Percentiles rank a stretch among this genome's conserved stretches.
Conservation (phyloP, 2,329 filamentous ascomycete species). For the Diaporthe sp. region DNA sequence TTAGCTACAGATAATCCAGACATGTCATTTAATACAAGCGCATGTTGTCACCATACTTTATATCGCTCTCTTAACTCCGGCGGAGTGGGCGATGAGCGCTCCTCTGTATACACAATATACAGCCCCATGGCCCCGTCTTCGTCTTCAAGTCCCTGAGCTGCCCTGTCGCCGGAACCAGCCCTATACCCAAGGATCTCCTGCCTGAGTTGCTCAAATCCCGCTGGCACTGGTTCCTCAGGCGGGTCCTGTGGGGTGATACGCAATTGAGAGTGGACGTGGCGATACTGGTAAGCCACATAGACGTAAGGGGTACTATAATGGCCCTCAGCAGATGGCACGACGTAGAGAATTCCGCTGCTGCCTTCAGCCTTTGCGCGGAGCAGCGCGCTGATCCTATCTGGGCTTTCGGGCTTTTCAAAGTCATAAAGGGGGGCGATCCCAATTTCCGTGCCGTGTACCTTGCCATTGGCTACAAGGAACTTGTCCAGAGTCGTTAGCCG, state of each 20-base stretch:
- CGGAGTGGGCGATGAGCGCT: neutral
- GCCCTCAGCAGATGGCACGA: constrained; percentile 2
- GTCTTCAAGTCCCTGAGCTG: neutral
- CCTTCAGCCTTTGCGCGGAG: neutral
- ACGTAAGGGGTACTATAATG: constrained; percentile 10
- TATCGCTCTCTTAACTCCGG: constrained; percentile 3
- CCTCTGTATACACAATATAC: constrained; percentile 8
- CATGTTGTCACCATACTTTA: neutral
- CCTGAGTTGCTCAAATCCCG: neutral
- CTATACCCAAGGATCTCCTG: neutral
- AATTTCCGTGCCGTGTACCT: neutral
- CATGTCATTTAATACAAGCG: neutral
- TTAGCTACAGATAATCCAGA: neutral
- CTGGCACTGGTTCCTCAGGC: neutral
- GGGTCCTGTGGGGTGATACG: neutral
- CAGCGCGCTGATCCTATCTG: neutral
- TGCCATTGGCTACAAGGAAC: constrained; percentile 4
- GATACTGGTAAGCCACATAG: constrained; percentile 9
- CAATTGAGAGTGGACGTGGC: constrained; percentile 1
- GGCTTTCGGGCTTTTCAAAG: neutral
- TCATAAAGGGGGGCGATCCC: neutral
- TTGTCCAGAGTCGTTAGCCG: neutral
- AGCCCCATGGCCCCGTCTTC: constrained; percentile 15
- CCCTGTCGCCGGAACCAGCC: neutral
- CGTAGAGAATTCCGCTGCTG: neutral